A percentile compares a stretch with the other conserved stretches of the same genome.
Conservation (phyloP, 2,329 filamentous ascomycete genomes). For the Trichoderma pleuroti region DNA sequence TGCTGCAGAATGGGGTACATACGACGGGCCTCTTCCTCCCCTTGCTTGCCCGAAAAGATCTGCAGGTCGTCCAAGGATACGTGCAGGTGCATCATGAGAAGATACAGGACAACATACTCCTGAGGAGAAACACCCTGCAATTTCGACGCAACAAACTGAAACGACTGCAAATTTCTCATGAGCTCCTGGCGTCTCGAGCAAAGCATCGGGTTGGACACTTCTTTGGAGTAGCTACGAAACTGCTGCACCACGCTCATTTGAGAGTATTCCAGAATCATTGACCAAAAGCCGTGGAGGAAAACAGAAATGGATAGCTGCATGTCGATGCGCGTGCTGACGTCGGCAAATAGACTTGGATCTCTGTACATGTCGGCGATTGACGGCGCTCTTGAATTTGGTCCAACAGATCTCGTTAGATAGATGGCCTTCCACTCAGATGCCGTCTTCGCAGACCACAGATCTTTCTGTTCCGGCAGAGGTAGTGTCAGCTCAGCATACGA, state of each 20-base stretch:
- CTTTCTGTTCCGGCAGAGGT: constrained; percentile 58
- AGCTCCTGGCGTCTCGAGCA: constrained; percentile 60
- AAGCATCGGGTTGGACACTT: constrained; percentile 45
- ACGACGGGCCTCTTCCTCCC: constrained; percentile 60
- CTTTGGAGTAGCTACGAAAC: constrained; percentile 45
- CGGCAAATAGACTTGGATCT: constrained; percentile 50
- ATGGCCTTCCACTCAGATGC: constrained; percentile 62
- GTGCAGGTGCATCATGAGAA: constrained; percentile 62
- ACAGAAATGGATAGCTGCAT: constrained; percentile 54
- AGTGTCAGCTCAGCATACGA: constrained; percentile 67
- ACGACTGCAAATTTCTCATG: constrained; percentile 51
- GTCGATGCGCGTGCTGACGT: constrained; percentile 51
- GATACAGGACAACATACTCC: constrained; percentile 47
- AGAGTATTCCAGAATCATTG: constrained; percentile 63
- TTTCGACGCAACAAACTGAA: constrained; percentile 41
- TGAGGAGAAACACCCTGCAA: constrained; percentile 45
- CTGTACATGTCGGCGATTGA: constrained; percentile 55
- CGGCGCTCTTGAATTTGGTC: constrained; percentile 43
- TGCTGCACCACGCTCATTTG: constrained; percentile 52
- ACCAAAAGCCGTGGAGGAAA: constrained; percentile 64
- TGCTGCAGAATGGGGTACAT: constrained; percentile 56
- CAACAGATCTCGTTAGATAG: constrained; percentile 45
- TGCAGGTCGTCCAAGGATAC: constrained; percentile 63
- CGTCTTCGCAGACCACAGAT: constrained; percentile 63
- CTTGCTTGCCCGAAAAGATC: constrained; percentile 64